Base-by-base conservation (phyloP, 2,329 filamentous ascomycete species). In the Epichloe coenophiala region DNA sequence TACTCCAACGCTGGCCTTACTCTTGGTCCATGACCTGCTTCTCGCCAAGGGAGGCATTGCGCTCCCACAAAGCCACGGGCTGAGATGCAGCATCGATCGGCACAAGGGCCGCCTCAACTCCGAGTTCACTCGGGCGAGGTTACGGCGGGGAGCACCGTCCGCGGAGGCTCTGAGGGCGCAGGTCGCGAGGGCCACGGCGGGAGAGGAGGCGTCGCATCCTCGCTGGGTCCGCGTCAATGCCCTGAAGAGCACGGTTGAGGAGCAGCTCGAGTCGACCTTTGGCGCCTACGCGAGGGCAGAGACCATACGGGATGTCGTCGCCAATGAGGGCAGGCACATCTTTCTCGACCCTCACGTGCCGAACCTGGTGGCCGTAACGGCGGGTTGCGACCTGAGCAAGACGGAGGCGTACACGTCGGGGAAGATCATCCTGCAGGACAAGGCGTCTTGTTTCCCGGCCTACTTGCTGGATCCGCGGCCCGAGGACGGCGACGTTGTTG, bases 381-480 rank as follows among this genome's bases (percentile, higher is more conserved):
- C 84, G 1, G 75, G 77, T 2, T 73, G 77, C 38, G 86, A 95
- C 60, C 72, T 96, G 42, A 83, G 81, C 19, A 84, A 82, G 54
- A 83, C 80, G 7, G 68, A 76, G 13, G 84, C 88, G 0, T 97
- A 97, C 65, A 76, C 71, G 13, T 71, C 76, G 1, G 91, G 91
- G 1, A 77, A 81, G 45, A 79, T 97, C 49, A 95, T 97, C 53
- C 71, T 97, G 23, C 93, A 98, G 65, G 93, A 97, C 62, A 97
- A 96, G 66, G 91, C 93, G 0, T 96, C 90, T 1, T 98, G 93
- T 63, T 96, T 98, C 61, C 93, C 93, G 0, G 93, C 91, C 1
- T 93, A 93, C 62, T 72, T 98, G 3, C 72, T 98, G 0, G 75
- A 95, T 48, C 81, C 85, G 0, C 70, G 69, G 0, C 70, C 79